phyloP scores from a whole-genome alignment of 805 yeast species.

The Candida endomychidarum region DNA sequence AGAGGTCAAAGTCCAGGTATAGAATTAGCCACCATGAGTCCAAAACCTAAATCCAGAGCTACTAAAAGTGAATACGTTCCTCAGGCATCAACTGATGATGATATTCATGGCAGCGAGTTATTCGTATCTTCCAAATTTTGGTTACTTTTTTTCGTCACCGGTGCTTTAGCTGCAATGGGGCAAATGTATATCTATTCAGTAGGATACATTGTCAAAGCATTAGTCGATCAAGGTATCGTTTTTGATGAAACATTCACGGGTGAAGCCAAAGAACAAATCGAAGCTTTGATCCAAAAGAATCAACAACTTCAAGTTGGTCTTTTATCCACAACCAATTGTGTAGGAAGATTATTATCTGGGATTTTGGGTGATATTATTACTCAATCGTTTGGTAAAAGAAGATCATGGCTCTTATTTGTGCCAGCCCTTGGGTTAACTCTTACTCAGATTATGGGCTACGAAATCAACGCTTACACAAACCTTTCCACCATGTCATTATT shows the following conservation, averaged over 20 bases:
- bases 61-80: constrained; percentile 5
- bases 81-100: no score
- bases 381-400: constrained; percentile 43
- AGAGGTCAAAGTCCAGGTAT: constrained; percentile 1
- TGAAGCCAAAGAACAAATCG: constrained; percentile 18
- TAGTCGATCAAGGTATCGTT: constrained; percentile 20
- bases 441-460: constrained; percentile 52
- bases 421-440: constrained; percentile 49
- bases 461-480: constrained; percentile 27
- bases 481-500: constrained; percentile 55
- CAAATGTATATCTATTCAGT: constrained; percentile 49
- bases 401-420: constrained; percentile 54
- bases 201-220: constrained; percentile 46
- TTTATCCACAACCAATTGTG: constrained; percentile 65
- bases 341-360: constrained; percentile 67
- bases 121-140: constrained; percentile 30
- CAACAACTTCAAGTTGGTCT: constrained; percentile 75
- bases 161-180: constrained; percentile 42
- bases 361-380: constrained; percentile 59
- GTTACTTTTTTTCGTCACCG: constrained; percentile 38
- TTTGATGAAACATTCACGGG: constrained; percentile 23
- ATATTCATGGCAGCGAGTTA: constrained; percentile 6
- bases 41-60: not conserved
- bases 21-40: constrained; percentile 1
- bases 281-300: constrained; percentile 44